Conservation (phyloP, 2,329 filamentous ascomycete genomes). For the Botryotinia convoluta region DNA sequence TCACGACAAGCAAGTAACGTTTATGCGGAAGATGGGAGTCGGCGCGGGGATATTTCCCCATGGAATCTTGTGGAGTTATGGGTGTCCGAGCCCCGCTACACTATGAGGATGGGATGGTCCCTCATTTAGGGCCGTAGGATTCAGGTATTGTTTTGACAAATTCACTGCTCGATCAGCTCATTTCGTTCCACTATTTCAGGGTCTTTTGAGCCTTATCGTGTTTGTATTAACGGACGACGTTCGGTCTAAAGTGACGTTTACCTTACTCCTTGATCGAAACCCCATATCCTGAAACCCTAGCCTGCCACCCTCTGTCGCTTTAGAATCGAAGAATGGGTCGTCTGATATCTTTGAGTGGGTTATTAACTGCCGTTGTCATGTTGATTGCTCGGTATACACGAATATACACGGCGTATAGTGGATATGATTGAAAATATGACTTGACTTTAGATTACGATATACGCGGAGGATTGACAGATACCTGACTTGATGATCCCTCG, state of each 20-base stretch:
- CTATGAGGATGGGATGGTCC: neutral
- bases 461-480: neutral
- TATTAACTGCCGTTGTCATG: neutral
- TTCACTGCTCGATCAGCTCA: neutral
- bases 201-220: neutral
- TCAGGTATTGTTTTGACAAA: neutral
- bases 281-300: neutral
- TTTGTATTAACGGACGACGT: neutral
- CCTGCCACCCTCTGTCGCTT: neutral
- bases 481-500: neutral
- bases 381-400: neutral
- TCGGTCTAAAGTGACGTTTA: neutral
- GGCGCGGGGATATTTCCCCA: constrained; percentile 15
- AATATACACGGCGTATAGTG: neutral
- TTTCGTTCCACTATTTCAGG: neutral
- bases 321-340: neutral
- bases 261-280: neutral
- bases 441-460: neutral
- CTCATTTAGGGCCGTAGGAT: constrained; percentile 17
- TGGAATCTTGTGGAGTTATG: constrained; percentile 2
- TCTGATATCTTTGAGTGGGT: neutral
- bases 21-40: neutral
- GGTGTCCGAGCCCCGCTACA: neutral
- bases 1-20: neutral
- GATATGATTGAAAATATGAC: neutral